A percentile compares a stretch with the other conserved stretches of the same genome.
Conservation (phyloP, 2,329 filamentous ascomycete species). For the Pyrenochaeta sp. region DNA sequence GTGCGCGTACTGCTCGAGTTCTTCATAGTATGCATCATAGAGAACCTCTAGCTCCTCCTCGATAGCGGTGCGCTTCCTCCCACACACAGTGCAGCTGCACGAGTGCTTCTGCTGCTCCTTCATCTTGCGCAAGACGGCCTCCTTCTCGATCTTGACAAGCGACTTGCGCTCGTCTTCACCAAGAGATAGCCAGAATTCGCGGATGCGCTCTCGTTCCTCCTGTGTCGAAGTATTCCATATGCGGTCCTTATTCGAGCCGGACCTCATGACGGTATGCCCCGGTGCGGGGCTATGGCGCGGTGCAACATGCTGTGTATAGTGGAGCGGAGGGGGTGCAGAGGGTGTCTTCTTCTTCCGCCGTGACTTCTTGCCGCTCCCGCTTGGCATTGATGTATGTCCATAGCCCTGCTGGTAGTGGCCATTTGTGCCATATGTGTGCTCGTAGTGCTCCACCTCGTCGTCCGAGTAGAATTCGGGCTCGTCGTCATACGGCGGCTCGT, state of each 20-base stretch:
- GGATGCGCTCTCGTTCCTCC: conserved; percentile 95
- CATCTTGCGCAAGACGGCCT: conserved; percentile 98
- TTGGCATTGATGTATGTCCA: conserved; percentile 27
- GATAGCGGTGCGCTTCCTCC: conserved; percentile 93
- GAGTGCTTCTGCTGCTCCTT: conserved; percentile 99
- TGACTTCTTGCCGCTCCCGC: conserved; percentile 58
- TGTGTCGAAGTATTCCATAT: conserved; percentile 98
- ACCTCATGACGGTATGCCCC: conserved; percentile 54
- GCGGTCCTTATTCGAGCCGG: conserved; percentile 71
- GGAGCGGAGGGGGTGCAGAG: conserved; percentile 41
- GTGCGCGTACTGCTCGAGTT: conserved; percentile 96
- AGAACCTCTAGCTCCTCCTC: conserved; percentile 97
- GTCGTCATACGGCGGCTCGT: conserved; percentile 49
- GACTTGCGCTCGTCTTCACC: conserved; percentile 95
- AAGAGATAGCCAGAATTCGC: conserved; percentile 95
- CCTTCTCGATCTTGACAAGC: conserved; percentile 97
- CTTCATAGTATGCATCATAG: conserved; percentile 98
- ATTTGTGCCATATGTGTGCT: conserved; percentile 43
- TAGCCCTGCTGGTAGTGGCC: conserved; percentile 43
- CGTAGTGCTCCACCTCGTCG: conserved; percentile 43
- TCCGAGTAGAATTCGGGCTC: conserved; percentile 53
- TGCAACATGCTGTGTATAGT: conserved; percentile 38
- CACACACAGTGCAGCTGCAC: conserved; percentile 97
- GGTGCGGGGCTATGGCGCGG: conserved; percentile 52
- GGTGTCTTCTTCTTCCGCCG: conserved; percentile 73